These are phyloP conservation scores for Knoxia roxburghii DNA, from an alignment of 257 asterid species.

Conservation along the genomic window DNA sequence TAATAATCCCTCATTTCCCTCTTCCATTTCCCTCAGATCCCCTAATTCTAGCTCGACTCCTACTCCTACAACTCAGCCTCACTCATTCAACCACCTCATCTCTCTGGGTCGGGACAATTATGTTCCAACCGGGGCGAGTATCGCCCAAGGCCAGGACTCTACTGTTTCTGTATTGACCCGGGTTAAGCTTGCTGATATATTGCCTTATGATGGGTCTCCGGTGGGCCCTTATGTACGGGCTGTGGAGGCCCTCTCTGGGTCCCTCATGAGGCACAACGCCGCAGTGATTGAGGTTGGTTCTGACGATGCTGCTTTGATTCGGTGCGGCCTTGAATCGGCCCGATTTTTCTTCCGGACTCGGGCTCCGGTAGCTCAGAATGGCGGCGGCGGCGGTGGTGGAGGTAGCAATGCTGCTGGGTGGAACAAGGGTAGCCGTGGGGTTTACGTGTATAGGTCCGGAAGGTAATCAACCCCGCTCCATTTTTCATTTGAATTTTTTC, in stretches of 20 bases:
- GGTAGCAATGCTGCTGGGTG: slow-evolving; percentile 12
- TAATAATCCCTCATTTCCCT: slow-evolving; percentile 24
- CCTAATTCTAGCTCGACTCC: slow-evolving; percentile 23
- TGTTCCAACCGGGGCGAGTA: slow-evolving; percentile 8
- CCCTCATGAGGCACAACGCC: slow-evolving; percentile 85
- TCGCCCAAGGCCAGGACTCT: slow-evolving; percentile 23
- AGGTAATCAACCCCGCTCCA: slow-evolving; percentile 33
- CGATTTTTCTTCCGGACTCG: slow-evolving; percentile 62
- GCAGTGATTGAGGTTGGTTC: slow-evolving; percentile 70
- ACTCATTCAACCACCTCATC: slow-evolving; percentile 14
- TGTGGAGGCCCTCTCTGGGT: slow-evolving; percentile 68
- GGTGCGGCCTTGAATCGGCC: slow-evolving; percentile 75
- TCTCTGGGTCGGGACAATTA: slow-evolving; percentile 28
- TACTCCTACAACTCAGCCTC: slow-evolving; percentile 14
- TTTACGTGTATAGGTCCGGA: slow-evolving; percentile 72
- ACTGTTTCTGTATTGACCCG: slow-evolving; percentile 25
- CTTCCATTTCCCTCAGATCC: slow-evolving; percentile 30
- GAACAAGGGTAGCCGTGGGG: slow-evolving; percentile 58
- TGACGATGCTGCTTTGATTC: slow-evolving; percentile 65
- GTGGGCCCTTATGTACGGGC: slow-evolving; percentile 49
- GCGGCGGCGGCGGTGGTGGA: slow-evolving; percentile 1
- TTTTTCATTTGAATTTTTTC: neutral
- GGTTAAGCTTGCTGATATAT: slow-evolving; percentile 65
- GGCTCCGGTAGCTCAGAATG: slow-evolving; percentile 19
- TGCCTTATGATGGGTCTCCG: slow-evolving; percentile 85